phyloP scores from a whole-genome alignment of 148 eudicot species.

The Amaranthus hypochondriacus region DNA sequence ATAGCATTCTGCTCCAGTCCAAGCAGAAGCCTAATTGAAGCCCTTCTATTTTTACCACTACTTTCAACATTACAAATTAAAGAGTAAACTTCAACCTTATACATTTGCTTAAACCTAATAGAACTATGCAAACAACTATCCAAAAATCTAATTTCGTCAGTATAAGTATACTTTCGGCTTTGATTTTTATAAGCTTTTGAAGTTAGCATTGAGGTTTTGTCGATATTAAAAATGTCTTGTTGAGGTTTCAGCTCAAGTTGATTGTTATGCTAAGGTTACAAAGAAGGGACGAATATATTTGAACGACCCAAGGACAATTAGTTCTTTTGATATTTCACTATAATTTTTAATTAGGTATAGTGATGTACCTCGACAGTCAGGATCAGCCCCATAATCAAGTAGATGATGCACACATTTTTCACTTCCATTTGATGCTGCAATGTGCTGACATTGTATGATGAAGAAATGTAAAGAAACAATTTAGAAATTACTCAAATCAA shows the following conservation, averaged over 20 bases:
- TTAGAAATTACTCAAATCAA: neutral
- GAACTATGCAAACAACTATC: too few relatives aligned
- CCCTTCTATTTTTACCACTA: too few relatives aligned
- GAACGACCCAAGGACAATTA: neutral
- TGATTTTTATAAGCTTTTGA: too few relatives aligned
- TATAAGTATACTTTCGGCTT: too few relatives aligned
- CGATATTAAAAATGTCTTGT: neutral
- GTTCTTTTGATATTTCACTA: neutral
- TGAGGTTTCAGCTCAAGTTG: neutral
- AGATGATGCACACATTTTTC: conserved; percentile 73
- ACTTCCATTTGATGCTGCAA: conserved; percentile 81
- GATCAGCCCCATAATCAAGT: conserved; percentile 80
- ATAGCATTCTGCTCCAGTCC: too few relatives aligned
- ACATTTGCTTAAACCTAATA: too few relatives aligned
- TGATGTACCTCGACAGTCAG: conserved; percentile 68
- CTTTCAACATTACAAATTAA: too few relatives aligned
- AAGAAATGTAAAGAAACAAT: neutral
- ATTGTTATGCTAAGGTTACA: neutral
- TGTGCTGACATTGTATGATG: conserved; percentile 47
- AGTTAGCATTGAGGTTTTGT: too few relatives aligned
- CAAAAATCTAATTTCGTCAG: too few relatives aligned
- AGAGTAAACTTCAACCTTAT: too few relatives aligned
- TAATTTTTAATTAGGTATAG: neutral
- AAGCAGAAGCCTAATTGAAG: too few relatives aligned
- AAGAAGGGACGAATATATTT: neutral